A percentile compares a stretch with the other conserved stretches of the same genome.
Evolutionary conservation across 108 stramenopile genomes (phyloP).

Genomic region (Discostella pseudostelligera): DNA sequence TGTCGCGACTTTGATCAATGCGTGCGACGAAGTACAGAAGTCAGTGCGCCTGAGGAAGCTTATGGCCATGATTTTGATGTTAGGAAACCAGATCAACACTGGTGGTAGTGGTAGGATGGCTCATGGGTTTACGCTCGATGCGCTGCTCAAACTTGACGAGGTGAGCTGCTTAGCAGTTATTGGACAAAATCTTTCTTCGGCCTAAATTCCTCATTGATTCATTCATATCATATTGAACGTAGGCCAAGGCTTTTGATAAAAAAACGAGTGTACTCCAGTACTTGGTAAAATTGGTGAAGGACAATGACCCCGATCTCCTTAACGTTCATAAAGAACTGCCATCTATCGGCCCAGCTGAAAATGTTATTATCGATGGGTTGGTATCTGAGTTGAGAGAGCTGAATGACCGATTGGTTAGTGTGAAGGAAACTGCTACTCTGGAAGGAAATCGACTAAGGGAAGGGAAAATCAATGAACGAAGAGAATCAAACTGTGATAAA

Average conservation of each 20-base stretch:
- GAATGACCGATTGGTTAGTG: slow-evolving; percentile 51
- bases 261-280: slow-evolving; percentile 95
- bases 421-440: slow-evolving; percentile 53
- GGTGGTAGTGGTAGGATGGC: slow-evolving; percentile 83
- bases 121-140: slow-evolving; percentile 91
- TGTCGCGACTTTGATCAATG: slow-evolving; percentile 60
- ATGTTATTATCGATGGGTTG: slow-evolving; percentile 60
- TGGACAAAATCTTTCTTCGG: not conserved
- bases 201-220: slow-evolving; percentile 3
- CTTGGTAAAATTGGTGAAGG: slow-evolving; percentile 75
- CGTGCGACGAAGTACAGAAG: slow-evolving; percentile 80
- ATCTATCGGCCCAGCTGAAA: slow-evolving; percentile 58
- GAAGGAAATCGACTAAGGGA: slow-evolving; percentile 60
- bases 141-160: slow-evolving; percentile 91
- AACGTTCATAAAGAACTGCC: slow-evolving; percentile 68
- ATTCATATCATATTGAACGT: slow-evolving; percentile 5
- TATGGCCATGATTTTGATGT: slow-evolving; percentile 87
- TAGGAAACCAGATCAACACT: slow-evolving; percentile 92
- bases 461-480: slow-evolving; percentile 26
- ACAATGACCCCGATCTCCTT: slow-evolving; percentile 66
- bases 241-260: slow-evolving; percentile 96
- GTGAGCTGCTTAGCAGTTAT: slow-evolving; percentile 44
- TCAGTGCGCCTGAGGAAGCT: slow-evolving; percentile 77
- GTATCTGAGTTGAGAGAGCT: slow-evolving; percentile 62
- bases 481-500: slow-evolving; percentile 1